Percentiles rank a stretch among this genome's conserved stretches.
Evolutionary conservation across 192 early-diverging fungal genomes (phyloP).

Genomic region (Rhizoclosmatium globosum): DNA sequence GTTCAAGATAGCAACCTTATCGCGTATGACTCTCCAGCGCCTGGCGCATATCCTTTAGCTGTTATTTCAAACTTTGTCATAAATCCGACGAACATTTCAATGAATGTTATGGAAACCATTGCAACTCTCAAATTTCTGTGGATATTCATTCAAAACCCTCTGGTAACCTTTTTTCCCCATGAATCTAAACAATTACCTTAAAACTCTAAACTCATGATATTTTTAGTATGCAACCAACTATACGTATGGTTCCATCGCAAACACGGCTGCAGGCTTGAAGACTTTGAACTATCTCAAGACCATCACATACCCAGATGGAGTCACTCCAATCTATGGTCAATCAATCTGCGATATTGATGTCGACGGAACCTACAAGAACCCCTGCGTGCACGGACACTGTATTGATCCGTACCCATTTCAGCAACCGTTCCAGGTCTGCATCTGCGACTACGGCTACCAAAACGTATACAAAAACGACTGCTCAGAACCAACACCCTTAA

Average conservation of each 20-base stretch:
- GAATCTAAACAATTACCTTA: background rate
- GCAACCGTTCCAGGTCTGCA: background rate
- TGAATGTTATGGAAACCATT: background rate
- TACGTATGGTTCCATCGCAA: background rate
- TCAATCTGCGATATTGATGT: background rate
- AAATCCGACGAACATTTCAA: background rate
- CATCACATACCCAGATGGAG: background rate
- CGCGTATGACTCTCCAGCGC: background rate
- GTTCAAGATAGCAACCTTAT: background rate
- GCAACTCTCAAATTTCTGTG: background rate
- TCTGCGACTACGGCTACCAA: background rate
- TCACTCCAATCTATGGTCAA: background rate
- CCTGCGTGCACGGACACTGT: background rate
- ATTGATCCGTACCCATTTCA: background rate
- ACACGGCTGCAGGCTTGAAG: background rate
- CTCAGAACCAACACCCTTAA: too few relatives aligned
- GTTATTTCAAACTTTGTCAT: background rate
- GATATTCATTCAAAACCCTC: background rate
- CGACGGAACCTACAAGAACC: background rate
- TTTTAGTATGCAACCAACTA: background rate
- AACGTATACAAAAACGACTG: background rate
- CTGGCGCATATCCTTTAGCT: background rate
- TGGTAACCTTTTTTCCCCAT: background rate
- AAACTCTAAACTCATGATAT: background rate
- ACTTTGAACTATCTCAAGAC: background rate